Base-by-base conservation (phyloP, 1,139 yeast species). In the Magnusiomyces fungicola region DNA sequence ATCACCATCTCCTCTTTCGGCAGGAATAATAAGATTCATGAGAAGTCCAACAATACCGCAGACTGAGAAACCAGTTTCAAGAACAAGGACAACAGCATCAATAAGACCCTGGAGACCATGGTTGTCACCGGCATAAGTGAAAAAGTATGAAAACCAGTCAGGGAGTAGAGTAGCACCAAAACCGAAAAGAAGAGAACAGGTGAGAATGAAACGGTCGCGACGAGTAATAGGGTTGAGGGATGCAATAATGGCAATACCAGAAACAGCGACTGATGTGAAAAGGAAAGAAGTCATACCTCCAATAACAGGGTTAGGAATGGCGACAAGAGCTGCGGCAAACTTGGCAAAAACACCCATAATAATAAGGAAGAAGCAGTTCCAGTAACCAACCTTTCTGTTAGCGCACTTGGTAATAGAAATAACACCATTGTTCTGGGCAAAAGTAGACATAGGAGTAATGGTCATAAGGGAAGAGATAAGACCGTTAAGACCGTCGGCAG, bases 221-320 rank as follows among this genome's bases (percentile, higher is more conserved):
- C 96, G 79, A 18, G 92, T 83, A 70, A 88, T 86, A 49, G 83
- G 82, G 47, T 81, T 76, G 42, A 63, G 60, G 50, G 81, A 73
- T 19, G 94, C 71, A 56, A 88, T 84, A 64, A 89, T 85, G 61
- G 83, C 80, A 55, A 89, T 69, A 61, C 97, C 97, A 1, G 95
- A 85, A 38, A 86, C 92, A 0, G 95, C 90, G 48, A 89, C 96
- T 12, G 95, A 80, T 33, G 90, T 78, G 74, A 87, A 89, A 53
- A 89, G 71, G 72, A 88, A 89, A 3, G 95, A 75, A 29, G 96
- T 88, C 95, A 88, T 86, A 55, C 96, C 96, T 50, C 96, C 96
- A 53, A 88, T 73, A 24, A 88, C 92, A 0, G 96, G 76, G 54
- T 74, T 76, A 43, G 96, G 96, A 61, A 89, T 89, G 32, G 95